Conservation (phyloP, 1,139 yeast species). For the Hansenula anomala region DNA sequence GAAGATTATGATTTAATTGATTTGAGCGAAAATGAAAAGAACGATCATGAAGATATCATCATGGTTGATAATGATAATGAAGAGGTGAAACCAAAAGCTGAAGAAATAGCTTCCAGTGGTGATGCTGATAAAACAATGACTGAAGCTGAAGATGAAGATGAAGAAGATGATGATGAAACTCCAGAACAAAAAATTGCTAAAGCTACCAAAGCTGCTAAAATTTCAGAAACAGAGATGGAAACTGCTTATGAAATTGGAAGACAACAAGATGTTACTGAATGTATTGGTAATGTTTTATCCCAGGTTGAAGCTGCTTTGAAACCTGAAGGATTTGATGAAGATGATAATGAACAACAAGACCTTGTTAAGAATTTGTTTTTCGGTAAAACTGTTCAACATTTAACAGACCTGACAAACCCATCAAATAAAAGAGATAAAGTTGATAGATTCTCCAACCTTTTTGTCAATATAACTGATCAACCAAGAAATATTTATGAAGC, state of each 20-base stretch:
- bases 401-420: slow-evolving; percentile 33
- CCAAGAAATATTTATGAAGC: slow-evolving; percentile 91
- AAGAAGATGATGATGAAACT: neutral
- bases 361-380: slow-evolving; percentile 73
- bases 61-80: slow-evolving; percentile 11
- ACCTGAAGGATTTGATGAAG: slow-evolving; percentile 55
- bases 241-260: slow-evolving; percentile 77
- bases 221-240: slow-evolving; percentile 61
- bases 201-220: slow-evolving; percentile 31
- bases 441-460: slow-evolving; percentile 75
- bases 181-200: neutral
- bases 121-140: neutral
- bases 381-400: slow-evolving; percentile 61
- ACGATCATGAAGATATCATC: slow-evolving; percentile 15
- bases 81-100: slow-evolving; percentile 8
- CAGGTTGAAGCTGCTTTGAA: slow-evolving; percentile 88
- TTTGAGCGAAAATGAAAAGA: neutral
- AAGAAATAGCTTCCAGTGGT: neutral
- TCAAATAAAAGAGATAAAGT: slow-evolving; percentile 47
- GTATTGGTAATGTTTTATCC: slow-evolving; percentile 90
- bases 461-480: slow-evolving; percentile 82
- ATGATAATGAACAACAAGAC: slow-evolving; percentile 79
- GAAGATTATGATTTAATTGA: slow-evolving; percentile 7
- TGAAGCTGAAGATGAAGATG: neutral
- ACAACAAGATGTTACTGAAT: slow-evolving; percentile 97